Evolutionary conservation across 441 rosid genomes (phyloP).

Genomic region (Euphorbia schlechtendalii): DNA sequence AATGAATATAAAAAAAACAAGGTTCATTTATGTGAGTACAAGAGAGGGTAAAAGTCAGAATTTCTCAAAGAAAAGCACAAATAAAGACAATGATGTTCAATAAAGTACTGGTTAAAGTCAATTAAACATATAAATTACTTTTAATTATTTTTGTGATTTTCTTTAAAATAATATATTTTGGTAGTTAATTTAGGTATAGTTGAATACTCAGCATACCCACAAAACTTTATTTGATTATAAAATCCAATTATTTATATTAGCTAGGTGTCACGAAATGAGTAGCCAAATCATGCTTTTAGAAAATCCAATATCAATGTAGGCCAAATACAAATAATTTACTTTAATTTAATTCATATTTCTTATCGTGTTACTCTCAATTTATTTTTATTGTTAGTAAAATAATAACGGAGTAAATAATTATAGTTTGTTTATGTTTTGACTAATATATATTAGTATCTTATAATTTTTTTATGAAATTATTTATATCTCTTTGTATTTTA

Average conservation of each 20-base stretch:
- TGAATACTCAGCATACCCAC: constrained; percentile 6
- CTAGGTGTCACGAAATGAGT: constrained; percentile 10
- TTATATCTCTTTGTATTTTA: too few relatives aligned
- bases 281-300: constrained; percentile 17
- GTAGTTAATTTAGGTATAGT: constrained; percentile 12
- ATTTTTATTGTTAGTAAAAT: too few relatives aligned
- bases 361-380: too few relatives aligned
- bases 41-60: too few relatives aligned
- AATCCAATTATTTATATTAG: background rate
- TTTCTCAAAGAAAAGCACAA: background rate
- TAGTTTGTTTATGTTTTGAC: too few relatives aligned
- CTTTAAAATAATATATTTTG: background rate
- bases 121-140: background rate
- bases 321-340: background rate
- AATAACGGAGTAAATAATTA: too few relatives aligned
- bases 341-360: background rate
- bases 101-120: background rate
- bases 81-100: background rate
- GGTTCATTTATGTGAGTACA: too few relatives aligned
- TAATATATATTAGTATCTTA: too few relatives aligned
- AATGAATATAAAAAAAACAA: too few relatives aligned
- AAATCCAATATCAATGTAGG: background rate
- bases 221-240: background rate
- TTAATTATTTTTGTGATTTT: background rate
- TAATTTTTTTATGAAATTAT: too few relatives aligned